Base-by-base conservation (phyloP, 768 basidiomycete genomes). In the Suillus discolor region DNA sequence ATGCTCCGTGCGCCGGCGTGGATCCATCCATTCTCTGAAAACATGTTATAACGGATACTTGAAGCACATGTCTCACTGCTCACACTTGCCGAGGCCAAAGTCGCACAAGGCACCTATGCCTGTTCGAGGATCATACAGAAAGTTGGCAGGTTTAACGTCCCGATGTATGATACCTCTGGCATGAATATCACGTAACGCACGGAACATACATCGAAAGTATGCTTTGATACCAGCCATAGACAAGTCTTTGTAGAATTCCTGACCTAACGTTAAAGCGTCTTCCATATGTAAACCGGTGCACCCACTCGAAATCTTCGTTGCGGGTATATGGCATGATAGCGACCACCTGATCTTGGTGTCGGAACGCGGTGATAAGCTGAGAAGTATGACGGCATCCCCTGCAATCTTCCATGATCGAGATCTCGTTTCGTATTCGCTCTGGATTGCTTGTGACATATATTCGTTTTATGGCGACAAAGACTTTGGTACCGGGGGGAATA, bases 61-160 rank as follows among this genome's bases (percentile, higher is more conserved):
- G n/a, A 42, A 42, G 6, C 23, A 8, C 34, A 28, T 44, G 42
- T 6, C 28, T 45, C 41, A 38, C 39, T 25, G 79, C 91, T 71
- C 77, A 96, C 96, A 71, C 94, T 94, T 11, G 97, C 97, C n/a
- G 4, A 99, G 84, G 23, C 97, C 97, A 74, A 98, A 97, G 77
- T 99, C 97, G 69, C 94, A 94, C 9, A 99, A 79, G 0, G 91
- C 92, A 28, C 97, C 97, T 15, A 88, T 81, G 12, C 91, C 91
- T 8, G 89, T 91, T 44, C 83, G 85, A 44, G 93, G 90, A 75
- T 99, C 94, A 75, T 91, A 98, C 42, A 99, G 83, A 75, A 99
- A 99, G 76, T 99, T 99, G 66, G 96, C 97, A 25, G 97, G 96
- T 74, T 99, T 99, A 71, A 99, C 93, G 77, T 99, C 97, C 54